phyloP scores from a whole-genome alignment of 306 rosid genomes.

The Dalbergia cochinchinensis region DNA sequence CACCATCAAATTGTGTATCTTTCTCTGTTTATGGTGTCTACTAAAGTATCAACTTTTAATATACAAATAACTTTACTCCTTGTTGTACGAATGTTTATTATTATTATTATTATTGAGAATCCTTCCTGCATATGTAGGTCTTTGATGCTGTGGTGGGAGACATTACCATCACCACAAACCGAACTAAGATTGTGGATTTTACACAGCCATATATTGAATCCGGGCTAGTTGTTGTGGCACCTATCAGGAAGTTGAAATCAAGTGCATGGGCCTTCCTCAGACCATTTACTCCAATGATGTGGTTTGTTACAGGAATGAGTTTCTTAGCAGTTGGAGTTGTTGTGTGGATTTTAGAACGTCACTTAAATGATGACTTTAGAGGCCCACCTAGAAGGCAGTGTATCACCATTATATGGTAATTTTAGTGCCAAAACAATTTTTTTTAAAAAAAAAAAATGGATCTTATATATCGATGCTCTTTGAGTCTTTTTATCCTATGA shows the following conservation, averaged over 20 bases:
- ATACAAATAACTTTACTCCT: no score
- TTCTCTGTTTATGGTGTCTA: no score
- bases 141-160: constrained; percentile 83
- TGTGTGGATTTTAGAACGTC: constrained; percentile 83
- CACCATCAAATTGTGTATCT: no score
- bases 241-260: constrained; percentile 61
- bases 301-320: constrained; percentile 68
- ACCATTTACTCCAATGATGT: constrained; percentile 77
- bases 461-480: not conserved
- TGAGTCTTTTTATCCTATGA: not conserved
- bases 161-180: constrained; percentile 71
- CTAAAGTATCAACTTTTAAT: no score
- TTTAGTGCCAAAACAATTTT: not conserved
- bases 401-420: constrained; percentile 73
- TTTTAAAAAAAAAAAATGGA: not conserved
- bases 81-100: not conserved
- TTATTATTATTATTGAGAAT: not conserved
- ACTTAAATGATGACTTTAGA: constrained; percentile 75
- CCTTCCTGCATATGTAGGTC: constrained; percentile 46
- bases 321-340: constrained; percentile 75
- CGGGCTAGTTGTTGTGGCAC: constrained; percentile 80
- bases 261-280: constrained; percentile 82
- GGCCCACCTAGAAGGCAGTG: constrained; percentile 75
- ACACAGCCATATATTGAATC: constrained; percentile 85
- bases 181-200: constrained; percentile 82